Percentiles rank a stretch among this genome's conserved stretches.
phyloP scores from a whole-genome alignment of 139 green algal species.

The Deuterostichococcus epilithicus region DNA sequence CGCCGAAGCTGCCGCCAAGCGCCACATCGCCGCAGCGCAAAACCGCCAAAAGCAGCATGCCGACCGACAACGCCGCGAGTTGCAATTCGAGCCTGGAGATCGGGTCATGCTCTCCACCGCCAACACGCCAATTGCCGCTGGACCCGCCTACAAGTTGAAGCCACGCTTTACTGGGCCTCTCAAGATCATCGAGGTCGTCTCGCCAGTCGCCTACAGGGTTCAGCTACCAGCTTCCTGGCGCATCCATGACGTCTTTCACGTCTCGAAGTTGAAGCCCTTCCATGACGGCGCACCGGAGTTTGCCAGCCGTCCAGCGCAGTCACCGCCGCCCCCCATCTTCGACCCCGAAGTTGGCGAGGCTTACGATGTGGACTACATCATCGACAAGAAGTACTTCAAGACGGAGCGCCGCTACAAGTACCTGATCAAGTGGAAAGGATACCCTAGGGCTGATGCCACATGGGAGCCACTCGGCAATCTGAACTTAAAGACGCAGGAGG shows the following conservation, averaged over 20 bases:
- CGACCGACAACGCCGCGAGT: neutral
- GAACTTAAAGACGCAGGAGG: no score
- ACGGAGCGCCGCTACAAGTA: no score
- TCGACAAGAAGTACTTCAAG: no score
- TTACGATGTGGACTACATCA: no score
- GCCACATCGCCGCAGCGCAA: constrained; percentile 9
- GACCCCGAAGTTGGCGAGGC: no score
- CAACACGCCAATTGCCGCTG: constrained; percentile 23
- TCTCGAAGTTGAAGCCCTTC: neutral
- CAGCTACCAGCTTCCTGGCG: constrained; percentile 20
- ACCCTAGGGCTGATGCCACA: no score
- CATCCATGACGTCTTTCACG: constrained; percentile 35
- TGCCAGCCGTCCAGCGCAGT: no score
- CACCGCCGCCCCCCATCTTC: no score
- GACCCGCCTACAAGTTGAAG: constrained; percentile 23
- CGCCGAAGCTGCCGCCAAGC: neutral
- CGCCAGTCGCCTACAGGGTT: constrained; percentile 12
- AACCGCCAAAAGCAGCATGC: constrained; percentile 7
- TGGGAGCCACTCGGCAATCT: no score
- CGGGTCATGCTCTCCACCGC: constrained; percentile 10
- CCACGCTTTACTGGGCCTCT: constrained; percentile 37
- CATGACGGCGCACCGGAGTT: no score
- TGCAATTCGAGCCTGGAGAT: constrained; percentile 7
- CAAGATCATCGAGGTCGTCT: neutral
- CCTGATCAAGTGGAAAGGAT: no score